phyloP scores from a whole-genome alignment of 2,329 filamentous ascomycete species.

The Trichophyton benhamiae region DNA sequence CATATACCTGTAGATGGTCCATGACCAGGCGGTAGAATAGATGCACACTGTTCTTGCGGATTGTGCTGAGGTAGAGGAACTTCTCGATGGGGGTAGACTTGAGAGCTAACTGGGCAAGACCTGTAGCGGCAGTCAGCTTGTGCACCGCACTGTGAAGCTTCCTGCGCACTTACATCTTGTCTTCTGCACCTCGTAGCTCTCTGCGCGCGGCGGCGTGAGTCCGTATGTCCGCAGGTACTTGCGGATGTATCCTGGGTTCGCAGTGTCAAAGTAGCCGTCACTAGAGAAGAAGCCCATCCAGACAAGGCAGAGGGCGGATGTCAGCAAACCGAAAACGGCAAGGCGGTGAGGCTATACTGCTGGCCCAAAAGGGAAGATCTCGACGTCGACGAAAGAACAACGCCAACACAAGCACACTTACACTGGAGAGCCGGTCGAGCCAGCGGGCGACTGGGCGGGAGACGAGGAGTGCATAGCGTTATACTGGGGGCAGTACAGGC shows the following conservation, averaged over 20 bases:
- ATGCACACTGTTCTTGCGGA: slow-evolving; percentile 41
- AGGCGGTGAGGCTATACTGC: not conserved
- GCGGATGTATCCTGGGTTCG: slow-evolving; percentile 38
- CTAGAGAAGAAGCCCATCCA: slow-evolving; percentile 14
- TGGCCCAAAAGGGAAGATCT: not conserved
- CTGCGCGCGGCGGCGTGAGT: slow-evolving; percentile 37
- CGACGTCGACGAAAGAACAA: not conserved
- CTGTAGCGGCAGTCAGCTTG: slow-evolving; percentile 13
- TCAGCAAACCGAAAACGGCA: not conserved
- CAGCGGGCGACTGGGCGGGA: not conserved
- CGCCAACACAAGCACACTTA: not conserved
- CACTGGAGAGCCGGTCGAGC: not conserved
- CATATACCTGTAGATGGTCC: slow-evolving; percentile 34
- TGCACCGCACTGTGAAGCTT: not conserved
- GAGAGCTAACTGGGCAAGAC: slow-evolving; percentile 36
- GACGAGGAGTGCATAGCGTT: slow-evolving; percentile 1
- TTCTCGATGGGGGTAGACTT: slow-evolving; percentile 39
- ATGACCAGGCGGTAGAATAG: slow-evolving; percentile 41
- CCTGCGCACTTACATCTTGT: slow-evolving; percentile 29
- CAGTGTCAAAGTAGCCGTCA: slow-evolving; percentile 38
- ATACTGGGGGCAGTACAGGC: not conserved
- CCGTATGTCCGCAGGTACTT: slow-evolving; percentile 42
- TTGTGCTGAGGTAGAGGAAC: slow-evolving; percentile 38
- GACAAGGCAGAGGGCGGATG: not conserved
- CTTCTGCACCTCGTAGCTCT: slow-evolving; percentile 39